Percentiles rank a stretch among this genome's conserved stretches.
Evolutionary conservation across 2,329 filamentous ascomycete species (phyloP).

Genomic region (Aspergillus glaucus): DNA sequence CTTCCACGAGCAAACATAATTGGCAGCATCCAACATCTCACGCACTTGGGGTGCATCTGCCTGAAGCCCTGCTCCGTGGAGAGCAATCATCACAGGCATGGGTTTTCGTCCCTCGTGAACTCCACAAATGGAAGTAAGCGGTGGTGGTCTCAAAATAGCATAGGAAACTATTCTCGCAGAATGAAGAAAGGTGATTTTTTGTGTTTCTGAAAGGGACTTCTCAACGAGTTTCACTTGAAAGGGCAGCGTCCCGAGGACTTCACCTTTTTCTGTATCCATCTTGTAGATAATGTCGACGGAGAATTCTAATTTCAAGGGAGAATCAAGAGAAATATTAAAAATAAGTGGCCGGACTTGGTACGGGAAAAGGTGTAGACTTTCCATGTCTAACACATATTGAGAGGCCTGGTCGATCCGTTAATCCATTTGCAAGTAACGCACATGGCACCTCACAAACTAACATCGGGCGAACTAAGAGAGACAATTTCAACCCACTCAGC

Average conservation of each 20-base stretch:
- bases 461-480: conserved; percentile 13
- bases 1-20: conserved; percentile 50
- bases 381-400: conserved; percentile 4
- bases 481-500: conserved; percentile 12
- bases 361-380: conserved; percentile 19
- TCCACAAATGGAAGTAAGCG: conserved; percentile 26
- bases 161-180: conserved; percentile 51
- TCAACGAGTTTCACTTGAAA: conserved; percentile 15
- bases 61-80: conserved; percentile 55
- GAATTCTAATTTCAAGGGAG: conserved; percentile 6
- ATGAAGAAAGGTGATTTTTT: conserved; percentile 51
- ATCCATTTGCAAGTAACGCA: not conserved
- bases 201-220: conserved; percentile 34
- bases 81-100: conserved; percentile 46
- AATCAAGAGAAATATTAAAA: conserved; percentile 20
- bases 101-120: conserved; percentile 25
- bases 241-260: conserved; percentile 2
- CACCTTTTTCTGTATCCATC: not conserved
- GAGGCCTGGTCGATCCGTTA: not conserved
- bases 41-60: conserved; percentile 43
- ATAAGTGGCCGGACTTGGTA: conserved; percentile 30
- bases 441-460: conserved; percentile 1
- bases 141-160: conserved; percentile 51
- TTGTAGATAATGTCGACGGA: conserved; percentile 14
- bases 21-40: conserved; percentile 44